Evolutionary conservation across 257 asterid genomes (phyloP).

Genomic region (Solanum appendiculatum): DNA sequence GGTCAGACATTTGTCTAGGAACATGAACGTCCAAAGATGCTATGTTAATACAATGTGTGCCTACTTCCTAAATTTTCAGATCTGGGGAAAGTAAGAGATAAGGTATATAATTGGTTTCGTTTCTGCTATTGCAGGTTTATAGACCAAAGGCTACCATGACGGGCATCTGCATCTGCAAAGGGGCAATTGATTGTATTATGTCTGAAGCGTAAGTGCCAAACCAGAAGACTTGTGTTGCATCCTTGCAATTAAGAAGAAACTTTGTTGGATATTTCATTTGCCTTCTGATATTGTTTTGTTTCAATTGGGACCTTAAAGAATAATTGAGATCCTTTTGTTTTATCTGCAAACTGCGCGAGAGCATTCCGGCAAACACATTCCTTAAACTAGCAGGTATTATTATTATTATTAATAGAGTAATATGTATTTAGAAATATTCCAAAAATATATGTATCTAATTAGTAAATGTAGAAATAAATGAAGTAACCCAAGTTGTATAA

Average conservation of each 20-base stretch:
- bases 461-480: background rate
- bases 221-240: background rate
- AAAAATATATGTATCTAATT: no score
- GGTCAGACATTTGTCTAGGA: background rate
- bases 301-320: background rate
- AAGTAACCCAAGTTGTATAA: background rate
- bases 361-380: background rate
- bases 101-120: background rate
- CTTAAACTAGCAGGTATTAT: no score
- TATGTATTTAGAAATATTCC: background rate
- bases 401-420: no score
- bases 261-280: background rate
- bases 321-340: background rate
- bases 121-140: slow-evolving; percentile 37
- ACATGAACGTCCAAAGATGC: background rate
- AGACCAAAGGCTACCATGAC: slow-evolving; percentile 95
- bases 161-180: slow-evolving; percentile 77
- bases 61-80: background rate
- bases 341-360: background rate
- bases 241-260: background rate
- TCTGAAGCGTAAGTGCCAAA: slow-evolving; percentile 31
- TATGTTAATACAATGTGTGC: background rate
- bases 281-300: background rate
- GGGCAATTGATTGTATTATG: slow-evolving; percentile 72
- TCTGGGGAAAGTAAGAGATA: background rate